Base-by-base conservation (phyloP, 768 basidiomycete species). In the Phylloporus arenicola region DNA sequence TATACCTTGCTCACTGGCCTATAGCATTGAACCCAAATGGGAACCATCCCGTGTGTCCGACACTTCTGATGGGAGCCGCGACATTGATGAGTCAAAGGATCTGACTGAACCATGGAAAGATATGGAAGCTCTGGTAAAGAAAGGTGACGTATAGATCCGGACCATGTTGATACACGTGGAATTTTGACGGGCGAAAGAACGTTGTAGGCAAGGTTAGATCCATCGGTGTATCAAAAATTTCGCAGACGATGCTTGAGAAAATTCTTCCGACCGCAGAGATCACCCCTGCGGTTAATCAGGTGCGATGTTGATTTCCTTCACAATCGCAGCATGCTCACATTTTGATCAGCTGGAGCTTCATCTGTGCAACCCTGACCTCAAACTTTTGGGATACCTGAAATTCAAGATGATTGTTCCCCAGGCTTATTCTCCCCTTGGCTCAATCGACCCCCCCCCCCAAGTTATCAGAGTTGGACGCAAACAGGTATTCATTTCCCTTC, bases 381-480 rank as follows among this genome's bases (percentile, higher is more conserved):
- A 81, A 44, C 77, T 90, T 43, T 48, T 82, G 37, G 69, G 71
- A 11, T 91, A 79, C 68, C 72, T 87, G 55, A 75, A 76, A 62
- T 72, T 75, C 16, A 82, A 89, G 63, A 74, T 72, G 17, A 91
- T 92, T 58, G 69, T 82, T 44, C 75, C 86, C 0, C 76, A 89
- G 64, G 89, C 90, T 1, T 92, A 88, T 65, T 91, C 86, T 8
- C 89, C 91, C 9, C 79, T 92, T 13, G 88, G 83, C 31, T 86
- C 82, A 9, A 75, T 80, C 11, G 75, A 77, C 57, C 79, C 84
- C 2, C 86, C 85, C 8, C 70, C n/a, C n/a, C n/a, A n/a, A n/a
- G n/a, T n/a, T n/a, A n/a, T n/a, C n/a, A n/a, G n/a, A n/a, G n/a
- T n/a, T n/a, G n/a, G n/a, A n/a, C n/a, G n/a, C n/a, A n/a, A n/a